These are phyloP conservation scores for Sclerotinia subarctica DNA, from an alignment of 2,329 filamentous ascomycete genomes.

Conservation along the genomic window DNA sequence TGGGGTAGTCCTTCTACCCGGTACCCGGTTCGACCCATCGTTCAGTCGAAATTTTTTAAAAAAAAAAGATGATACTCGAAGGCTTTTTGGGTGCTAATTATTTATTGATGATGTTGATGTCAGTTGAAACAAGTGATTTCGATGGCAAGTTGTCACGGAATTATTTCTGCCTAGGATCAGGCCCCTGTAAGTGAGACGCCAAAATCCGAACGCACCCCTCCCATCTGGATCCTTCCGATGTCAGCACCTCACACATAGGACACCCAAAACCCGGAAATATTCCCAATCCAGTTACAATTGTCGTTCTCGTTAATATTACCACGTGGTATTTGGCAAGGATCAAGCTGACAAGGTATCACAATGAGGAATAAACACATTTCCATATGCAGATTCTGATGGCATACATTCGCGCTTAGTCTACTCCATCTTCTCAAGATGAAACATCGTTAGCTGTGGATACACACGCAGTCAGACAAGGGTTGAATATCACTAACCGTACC, in stretches of 20 bases:
- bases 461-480: too few species aligned
- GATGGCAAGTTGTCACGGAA: background rate
- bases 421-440: background rate
- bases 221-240: background rate
- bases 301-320: background rate
- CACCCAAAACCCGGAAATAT: background rate
- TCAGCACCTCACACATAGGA: background rate
- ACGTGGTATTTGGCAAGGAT: background rate
- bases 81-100: too few species aligned
- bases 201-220: background rate
- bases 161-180: background rate
- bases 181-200: background rate
- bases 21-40: constrained; percentile 19
- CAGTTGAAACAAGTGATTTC: background rate
- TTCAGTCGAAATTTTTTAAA: background rate
- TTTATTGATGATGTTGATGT: background rate
- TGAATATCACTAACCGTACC: background rate
- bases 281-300: background rate
- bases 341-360: constrained; percentile 1
- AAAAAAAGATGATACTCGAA: background rate
- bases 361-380: background rate
- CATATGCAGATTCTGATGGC: background rate
- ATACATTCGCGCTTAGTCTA: background rate
- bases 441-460: background rate
- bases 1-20: constrained; percentile 18